Percentiles rank a stretch among this genome's conserved stretches.
phyloP scores from a whole-genome alignment of 2,329 filamentous ascomycete genomes.

The Colletotrichum cuscutae region DNA sequence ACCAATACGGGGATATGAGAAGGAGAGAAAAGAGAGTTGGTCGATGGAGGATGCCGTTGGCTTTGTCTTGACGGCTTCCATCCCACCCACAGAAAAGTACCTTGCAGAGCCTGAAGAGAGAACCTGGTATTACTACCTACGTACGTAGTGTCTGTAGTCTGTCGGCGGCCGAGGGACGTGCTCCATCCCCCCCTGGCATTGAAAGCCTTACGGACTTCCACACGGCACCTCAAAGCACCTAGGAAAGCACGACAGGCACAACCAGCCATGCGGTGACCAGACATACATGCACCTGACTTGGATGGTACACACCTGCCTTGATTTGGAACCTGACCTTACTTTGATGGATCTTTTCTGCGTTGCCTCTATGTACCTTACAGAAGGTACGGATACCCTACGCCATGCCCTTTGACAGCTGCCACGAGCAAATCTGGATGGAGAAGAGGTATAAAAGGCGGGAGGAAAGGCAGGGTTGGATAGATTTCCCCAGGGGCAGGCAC shows the following conservation, averaged over 20 bases:
- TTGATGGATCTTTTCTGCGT: background rate
- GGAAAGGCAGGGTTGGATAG: background rate
- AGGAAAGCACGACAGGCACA: background rate
- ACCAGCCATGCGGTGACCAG: background rate
- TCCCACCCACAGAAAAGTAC: conserved; percentile 4
- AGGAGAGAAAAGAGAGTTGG: too few species aligned
- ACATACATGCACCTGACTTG: background rate
- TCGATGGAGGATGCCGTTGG: background rate
- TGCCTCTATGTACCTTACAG: background rate
- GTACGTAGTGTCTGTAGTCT: background rate
- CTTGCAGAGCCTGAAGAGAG: conserved; percentile 1
- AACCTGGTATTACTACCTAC: background rate
- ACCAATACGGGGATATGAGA: too few species aligned
- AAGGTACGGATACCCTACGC: too few species aligned
- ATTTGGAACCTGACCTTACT: background rate
- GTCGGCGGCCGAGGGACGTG: background rate
- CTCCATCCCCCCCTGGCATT: background rate
- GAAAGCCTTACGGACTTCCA: background rate
- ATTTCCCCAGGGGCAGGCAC: too few species aligned
- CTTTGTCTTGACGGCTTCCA: background rate
- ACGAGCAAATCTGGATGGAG: background rate
- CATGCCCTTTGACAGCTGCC: background rate
- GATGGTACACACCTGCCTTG: background rate
- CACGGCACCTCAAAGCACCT: background rate
- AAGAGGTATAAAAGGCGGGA: too few species aligned